Evolutionary conservation across 495 filamentous ascomycete genomes (phyloP).

Genomic region (Neurospora sp.): DNA sequence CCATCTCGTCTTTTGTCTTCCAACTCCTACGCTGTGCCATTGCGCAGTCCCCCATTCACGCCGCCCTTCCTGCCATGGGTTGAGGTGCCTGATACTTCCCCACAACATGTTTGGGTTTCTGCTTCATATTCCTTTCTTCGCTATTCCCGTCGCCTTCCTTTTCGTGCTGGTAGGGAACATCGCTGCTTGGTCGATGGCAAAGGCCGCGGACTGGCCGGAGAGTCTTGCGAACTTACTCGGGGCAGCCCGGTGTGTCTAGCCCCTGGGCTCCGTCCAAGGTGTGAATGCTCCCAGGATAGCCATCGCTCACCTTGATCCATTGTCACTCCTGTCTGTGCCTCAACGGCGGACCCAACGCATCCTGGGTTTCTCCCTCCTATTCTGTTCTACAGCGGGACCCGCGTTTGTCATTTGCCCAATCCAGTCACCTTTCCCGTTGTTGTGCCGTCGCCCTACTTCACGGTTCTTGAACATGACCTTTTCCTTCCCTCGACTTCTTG

Average conservation of each 20-base stretch:
- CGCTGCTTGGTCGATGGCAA: slow-evolving; percentile 2
- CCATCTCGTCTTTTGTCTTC: background rate
- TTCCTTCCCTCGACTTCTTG: background rate
- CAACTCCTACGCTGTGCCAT: background rate
- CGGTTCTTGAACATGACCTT: background rate
- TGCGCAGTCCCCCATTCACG: background rate
- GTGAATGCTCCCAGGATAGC: slow-evolving; percentile 6
- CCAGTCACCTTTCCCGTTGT: background rate
- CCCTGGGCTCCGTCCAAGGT: slow-evolving; percentile 10
- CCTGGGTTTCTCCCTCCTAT: slow-evolving; percentile 2
- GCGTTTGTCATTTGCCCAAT: background rate
- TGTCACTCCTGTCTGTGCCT: slow-evolving; percentile 13
- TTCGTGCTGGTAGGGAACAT: slow-evolving; percentile 5
- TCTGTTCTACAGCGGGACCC: background rate
- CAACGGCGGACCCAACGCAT: slow-evolving; percentile 11
- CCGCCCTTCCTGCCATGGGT: background rate
- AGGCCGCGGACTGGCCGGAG: slow-evolving; percentile 1
- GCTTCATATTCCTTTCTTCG: background rate
- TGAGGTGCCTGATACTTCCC: background rate
- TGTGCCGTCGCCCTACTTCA: background rate
- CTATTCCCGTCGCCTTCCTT: slow-evolving; percentile 6
- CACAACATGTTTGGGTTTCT: background rate
- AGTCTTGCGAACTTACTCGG: background rate
- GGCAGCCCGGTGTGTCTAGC: slow-evolving; percentile 6
- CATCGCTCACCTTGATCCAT: slow-evolving; percentile 5